Evolutionary conservation across 1,139 yeast species (phyloP).

Genomic region (Meyerozyma sp.): DNA sequence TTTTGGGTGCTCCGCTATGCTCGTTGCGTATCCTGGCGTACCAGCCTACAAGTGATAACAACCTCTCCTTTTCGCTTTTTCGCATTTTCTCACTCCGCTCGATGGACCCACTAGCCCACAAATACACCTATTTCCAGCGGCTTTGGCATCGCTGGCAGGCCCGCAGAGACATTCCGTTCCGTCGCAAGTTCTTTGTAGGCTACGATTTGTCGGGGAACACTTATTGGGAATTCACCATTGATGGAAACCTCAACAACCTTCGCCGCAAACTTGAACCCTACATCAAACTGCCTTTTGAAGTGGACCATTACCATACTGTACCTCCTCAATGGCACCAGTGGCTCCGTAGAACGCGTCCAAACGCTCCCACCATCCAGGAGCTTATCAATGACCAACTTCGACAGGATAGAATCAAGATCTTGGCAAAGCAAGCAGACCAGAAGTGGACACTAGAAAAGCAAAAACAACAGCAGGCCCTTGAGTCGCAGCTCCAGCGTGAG

Average conservation of each 20-base stretch:
- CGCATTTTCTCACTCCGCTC: constrained; percentile 2
- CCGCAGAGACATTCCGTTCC: constrained; percentile 59
- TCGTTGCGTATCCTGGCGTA: constrained; percentile 1
- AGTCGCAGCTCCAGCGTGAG: constrained; percentile 27
- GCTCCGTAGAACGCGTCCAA: constrained; percentile 60
- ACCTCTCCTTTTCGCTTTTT: constrained; percentile 7
- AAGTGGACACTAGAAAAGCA: constrained; percentile 47
- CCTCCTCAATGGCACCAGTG: constrained; percentile 82
- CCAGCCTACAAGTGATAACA: background rate
- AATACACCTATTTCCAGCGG: constrained; percentile 37
- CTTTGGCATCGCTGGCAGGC: constrained; percentile 56
- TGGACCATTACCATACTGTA: constrained; percentile 44
- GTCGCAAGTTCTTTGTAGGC: constrained; percentile 55
- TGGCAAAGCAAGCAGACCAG: constrained; percentile 57
- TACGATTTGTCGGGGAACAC: constrained; percentile 80
- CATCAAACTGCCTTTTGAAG: constrained; percentile 34
- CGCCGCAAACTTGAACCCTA: constrained; percentile 49
- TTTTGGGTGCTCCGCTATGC: background rate
- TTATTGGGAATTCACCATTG: constrained; percentile 71
- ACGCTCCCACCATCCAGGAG: constrained; percentile 60
- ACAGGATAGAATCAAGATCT: constrained; percentile 46
- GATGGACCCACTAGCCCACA: constrained; percentile 24
- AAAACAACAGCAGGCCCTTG: constrained; percentile 29
- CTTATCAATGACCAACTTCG: constrained; percentile 54
- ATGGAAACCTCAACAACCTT: constrained; percentile 41